Conservation (phyloP, 2,329 filamentous ascomycete genomes). For the Furcasterigmium sp. region DNA sequence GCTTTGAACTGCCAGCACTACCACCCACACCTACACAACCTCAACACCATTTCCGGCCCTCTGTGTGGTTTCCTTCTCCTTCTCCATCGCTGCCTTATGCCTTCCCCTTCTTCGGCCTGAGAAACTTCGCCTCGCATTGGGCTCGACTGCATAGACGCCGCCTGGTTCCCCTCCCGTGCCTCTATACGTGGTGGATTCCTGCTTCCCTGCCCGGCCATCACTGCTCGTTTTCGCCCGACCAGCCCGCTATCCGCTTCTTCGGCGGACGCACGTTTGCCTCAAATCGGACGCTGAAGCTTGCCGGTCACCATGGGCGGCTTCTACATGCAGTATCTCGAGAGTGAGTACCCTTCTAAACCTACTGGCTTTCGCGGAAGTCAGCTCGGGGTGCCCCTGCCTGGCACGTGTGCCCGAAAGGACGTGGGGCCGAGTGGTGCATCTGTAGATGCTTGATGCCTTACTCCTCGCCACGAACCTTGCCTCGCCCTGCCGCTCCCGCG, state of each 20-base stretch:
- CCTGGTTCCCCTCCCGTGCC: slow-evolving; percentile 24
- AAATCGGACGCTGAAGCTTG: not conserved
- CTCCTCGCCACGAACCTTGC: too few species aligned
- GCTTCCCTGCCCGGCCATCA: slow-evolving; percentile 6
- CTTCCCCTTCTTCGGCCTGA: slow-evolving; percentile 5
- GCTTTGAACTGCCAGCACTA: slow-evolving; percentile 32
- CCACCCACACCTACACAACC: slow-evolving; percentile 24
- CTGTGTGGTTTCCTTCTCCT: slow-evolving; percentile 10
- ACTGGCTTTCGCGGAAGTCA: too few species aligned
- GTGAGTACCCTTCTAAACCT: slow-evolving; percentile 48
- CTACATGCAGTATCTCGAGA: slow-evolving; percentile 69
- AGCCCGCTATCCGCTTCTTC: slow-evolving; percentile 6
- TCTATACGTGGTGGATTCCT: slow-evolving; percentile 18
- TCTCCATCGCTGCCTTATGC: slow-evolving; percentile 12
- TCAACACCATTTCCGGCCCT: slow-evolving; percentile 9
- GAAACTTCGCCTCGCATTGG: slow-evolving; percentile 41
- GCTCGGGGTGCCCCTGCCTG: too few species aligned
- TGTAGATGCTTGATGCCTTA: too few species aligned
- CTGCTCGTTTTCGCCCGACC: not conserved
- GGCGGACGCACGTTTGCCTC: not conserved
- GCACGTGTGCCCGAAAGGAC: too few species aligned
- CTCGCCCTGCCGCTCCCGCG: too few species aligned
- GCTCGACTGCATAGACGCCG: slow-evolving; percentile 47
- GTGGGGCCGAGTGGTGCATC: too few species aligned
- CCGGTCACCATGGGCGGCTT: slow-evolving; percentile 53